These are phyloP conservation scores for Talaromyces sp. DNA, from an alignment of 2,329 filamentous ascomycete genomes.

Conservation along the genomic window DNA sequence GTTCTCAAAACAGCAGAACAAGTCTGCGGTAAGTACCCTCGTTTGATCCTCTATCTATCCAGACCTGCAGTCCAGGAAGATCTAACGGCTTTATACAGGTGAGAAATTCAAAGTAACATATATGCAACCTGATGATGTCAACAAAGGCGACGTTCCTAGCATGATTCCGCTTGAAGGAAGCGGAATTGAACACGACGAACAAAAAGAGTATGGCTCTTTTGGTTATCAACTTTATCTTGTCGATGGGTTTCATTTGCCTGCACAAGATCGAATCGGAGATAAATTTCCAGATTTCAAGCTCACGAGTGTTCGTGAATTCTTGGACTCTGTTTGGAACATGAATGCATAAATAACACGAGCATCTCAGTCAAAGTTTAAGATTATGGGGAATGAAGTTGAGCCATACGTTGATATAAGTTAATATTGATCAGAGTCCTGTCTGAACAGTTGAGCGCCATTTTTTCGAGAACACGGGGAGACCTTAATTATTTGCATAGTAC, in stretches of 20 bases:
- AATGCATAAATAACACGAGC: too few relatives aligned
- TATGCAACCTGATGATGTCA: background rate
- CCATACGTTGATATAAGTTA: too few relatives aligned
- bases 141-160: background rate
- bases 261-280: background rate
- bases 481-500: too few relatives aligned
- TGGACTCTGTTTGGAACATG: background rate
- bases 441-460: too few relatives aligned
- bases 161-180: background rate
- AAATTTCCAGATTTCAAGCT: background rate
- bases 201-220: background rate
- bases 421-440: too few relatives aligned
- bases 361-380: too few relatives aligned
- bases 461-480: too few relatives aligned
- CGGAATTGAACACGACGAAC: background rate
- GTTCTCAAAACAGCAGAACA: conserved; percentile 9
- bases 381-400: too few relatives aligned
- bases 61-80: too few relatives aligned
- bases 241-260: background rate
- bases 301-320: background rate
- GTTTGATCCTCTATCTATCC: background rate
- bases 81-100: background rate
- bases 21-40: conserved; percentile 5
- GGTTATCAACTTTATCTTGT: background rate
- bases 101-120: background rate